Base-by-base conservation (phyloP, 2,329 filamentous ascomycete genomes). In the Pyricularia grisea region DNA sequence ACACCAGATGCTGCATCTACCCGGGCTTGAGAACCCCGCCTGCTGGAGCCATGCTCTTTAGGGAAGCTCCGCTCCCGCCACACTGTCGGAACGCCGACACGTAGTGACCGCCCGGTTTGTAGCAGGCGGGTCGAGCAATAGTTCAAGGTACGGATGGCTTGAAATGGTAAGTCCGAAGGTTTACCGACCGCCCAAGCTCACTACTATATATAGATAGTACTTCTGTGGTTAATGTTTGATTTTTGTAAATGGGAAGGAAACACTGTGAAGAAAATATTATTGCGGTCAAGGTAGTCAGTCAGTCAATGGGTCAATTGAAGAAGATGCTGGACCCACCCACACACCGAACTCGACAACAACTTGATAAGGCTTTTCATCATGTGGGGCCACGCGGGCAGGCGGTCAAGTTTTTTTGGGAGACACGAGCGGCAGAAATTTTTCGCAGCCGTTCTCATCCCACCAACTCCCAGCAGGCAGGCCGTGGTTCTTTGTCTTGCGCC, bases 41-140 rank as follows among this genome's bases (percentile, higher is more conserved):
- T n/a, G n/a, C 58, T 61, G 58, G 58, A 14, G 25, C 60, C 60
- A 63, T 63, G 60, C 60, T 63, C 60, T 20, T 68, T 68, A 36
- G 12, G 67, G 67, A 68, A 68, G 67, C 67, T 68, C 67, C 67
- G 67, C 67, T 68, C 67, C 33, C 60, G 60, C 60, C 60, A 63
- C 60, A 63, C 17, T 63, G 4, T 20, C 28, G 60, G 25, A 25
- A 31, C 25, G 60, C 27, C 23, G 25, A 28, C 60, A 20, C 27
- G 23, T 14, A 12, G 28, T 4, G 60, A 20, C 28, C 17, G 11
- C 25, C 11, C 4, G 9, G 25, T 63, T 28, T 3, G 11, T 25
- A 27, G 58, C 4, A 28, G 25, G 14, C 4, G 6, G 28, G 25
- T 9, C 14, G 25, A 11, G 2, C 33, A 42, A 63, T 2, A 27